Conservation (phyloP, 2,329 filamentous ascomycete species). For the Microsporum canis region DNA sequence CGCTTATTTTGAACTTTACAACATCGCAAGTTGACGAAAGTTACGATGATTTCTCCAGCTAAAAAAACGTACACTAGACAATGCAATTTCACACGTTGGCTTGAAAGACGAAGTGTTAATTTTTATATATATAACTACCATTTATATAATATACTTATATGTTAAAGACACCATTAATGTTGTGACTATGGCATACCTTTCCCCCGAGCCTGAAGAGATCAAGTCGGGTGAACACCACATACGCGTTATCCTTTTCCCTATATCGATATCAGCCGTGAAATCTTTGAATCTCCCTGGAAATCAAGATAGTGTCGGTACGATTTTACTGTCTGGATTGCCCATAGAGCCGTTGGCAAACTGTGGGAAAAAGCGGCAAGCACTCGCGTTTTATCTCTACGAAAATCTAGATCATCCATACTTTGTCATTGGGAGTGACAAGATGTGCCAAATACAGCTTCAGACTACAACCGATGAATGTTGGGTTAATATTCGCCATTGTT, state of each 20-base stretch:
- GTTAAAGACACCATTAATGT: background rate
- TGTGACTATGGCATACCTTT: background rate
- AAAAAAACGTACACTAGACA: background rate
- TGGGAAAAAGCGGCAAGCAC: background rate
- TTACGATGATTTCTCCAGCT: background rate
- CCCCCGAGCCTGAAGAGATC: background rate
- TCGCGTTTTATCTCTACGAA: background rate
- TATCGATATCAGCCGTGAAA: background rate
- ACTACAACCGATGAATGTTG: conserved; percentile 3
- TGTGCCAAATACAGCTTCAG: background rate
- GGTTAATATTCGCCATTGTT: conserved; percentile 1
- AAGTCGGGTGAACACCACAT: background rate
- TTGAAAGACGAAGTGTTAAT: background rate
- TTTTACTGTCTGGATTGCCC: background rate
- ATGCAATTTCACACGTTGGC: background rate
- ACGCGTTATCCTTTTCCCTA: background rate
- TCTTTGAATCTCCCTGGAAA: background rate
- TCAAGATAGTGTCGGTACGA: background rate
- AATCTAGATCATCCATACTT: conserved; percentile 2
- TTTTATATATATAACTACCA: background rate
- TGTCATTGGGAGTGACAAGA: background rate
- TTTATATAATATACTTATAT: background rate
- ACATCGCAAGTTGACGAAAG: background rate
- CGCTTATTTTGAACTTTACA: background rate
- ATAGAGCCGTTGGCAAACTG: background rate